A percentile compares a stretch with the other conserved stretches of the same genome.
phyloP scores from a whole-genome alignment of 768 basidiomycete genomes.

The Suillus variegatus region DNA sequence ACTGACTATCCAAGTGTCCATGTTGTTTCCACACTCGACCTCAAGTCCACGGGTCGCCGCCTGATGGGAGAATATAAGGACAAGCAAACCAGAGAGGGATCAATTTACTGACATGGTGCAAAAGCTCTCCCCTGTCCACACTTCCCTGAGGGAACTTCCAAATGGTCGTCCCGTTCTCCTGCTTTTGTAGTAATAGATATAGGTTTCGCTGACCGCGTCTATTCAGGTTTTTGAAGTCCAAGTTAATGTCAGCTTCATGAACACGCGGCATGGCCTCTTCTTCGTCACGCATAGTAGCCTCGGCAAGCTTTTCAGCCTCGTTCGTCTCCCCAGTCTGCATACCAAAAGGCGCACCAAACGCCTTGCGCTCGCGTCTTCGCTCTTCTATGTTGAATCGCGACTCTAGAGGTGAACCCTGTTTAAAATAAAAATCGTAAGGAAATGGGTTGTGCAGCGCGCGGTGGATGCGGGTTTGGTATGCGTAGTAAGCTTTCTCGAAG shows the following conservation, averaged over 20 bases:
- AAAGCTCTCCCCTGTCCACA: conserved; percentile 60
- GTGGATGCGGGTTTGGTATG: conserved; percentile 81
- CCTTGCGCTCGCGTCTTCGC: conserved; percentile 63
- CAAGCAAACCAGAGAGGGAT: neutral
- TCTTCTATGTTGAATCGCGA: conserved; percentile 79
- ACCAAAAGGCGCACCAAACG: conserved; percentile 70
- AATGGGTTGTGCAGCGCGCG: conserved; percentile 88
- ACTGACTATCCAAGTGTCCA: conserved; percentile 96
- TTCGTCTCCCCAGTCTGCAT: conserved; percentile 44
- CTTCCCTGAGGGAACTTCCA: conserved; percentile 86
- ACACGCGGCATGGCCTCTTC: conserved; percentile 63
- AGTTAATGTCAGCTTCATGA: conserved; percentile 58
- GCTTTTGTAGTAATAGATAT: conserved; percentile 75
- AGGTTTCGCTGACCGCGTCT: conserved; percentile 83
- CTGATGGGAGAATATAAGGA: conserved; percentile 34
- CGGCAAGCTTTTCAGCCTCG: conserved; percentile 54
- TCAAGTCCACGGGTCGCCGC: conserved; percentile 73
- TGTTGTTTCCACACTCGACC: conserved; percentile 72
- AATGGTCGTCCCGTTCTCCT: conserved; percentile 43
- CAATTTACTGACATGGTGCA: conserved; percentile 67
- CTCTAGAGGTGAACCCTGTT: conserved; percentile 84
- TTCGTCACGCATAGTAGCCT: conserved; percentile 59
- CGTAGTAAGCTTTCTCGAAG: conserved; percentile 81
- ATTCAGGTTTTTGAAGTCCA: conserved; percentile 76
- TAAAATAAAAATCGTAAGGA: conserved; percentile 91